Base-by-base conservation (phyloP, 352 stramenopile genomes). In the Phytophthora crassamura region DNA sequence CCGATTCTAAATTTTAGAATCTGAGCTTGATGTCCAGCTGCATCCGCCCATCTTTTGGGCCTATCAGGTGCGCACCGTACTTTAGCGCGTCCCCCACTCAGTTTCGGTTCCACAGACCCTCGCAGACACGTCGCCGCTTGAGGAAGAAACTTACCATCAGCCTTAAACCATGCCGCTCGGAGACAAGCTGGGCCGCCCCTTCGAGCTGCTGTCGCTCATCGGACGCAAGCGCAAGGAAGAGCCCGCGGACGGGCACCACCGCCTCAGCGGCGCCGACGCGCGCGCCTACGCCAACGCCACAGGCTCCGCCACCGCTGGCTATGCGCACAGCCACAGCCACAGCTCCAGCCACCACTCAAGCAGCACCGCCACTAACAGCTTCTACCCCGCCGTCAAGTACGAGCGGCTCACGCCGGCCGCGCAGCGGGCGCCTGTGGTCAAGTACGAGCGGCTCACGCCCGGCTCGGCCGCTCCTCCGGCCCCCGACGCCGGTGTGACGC, bases 151-250 rank as follows among this genome's bases (percentile, higher is more conserved):
- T n/a, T n/a, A n/a, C n/a, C n/a, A n/a, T n/a, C n/a, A n/a, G n/a
- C n/a, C n/a, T n/a, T n/a, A n/a, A n/a, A 67, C 47, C 51, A 86
- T 86, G 78, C 73, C 78, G 54, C 58, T 86, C 5, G 77, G 78
- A 63, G 78, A 86, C 20, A 86, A 84, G 58, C 70, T 84, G 12
- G 72, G 76, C 36, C 73, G 74, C 42, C 75, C 78, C 35, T 91
- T 91, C 46, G 80, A 89, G 75, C 43, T 91, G 54, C 69, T 91
- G 16, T 88, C 80, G 20, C 80, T 91, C 33, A 67, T 85, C 7
- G 76, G 82, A 25, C 78, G 82, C 53, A 88, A 87, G 51, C 85
- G 83, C 55, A 82, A 84, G 49, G 65, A 86, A 22, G 69, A 83
- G 30, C 28, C 56, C 20, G 49, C 35, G 18, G 61, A 55, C 47